These are phyloP conservation scores for Phytophthora gonapodyides DNA, from an alignment of 352 stramenopile species.

Conservation along the genomic window DNA sequence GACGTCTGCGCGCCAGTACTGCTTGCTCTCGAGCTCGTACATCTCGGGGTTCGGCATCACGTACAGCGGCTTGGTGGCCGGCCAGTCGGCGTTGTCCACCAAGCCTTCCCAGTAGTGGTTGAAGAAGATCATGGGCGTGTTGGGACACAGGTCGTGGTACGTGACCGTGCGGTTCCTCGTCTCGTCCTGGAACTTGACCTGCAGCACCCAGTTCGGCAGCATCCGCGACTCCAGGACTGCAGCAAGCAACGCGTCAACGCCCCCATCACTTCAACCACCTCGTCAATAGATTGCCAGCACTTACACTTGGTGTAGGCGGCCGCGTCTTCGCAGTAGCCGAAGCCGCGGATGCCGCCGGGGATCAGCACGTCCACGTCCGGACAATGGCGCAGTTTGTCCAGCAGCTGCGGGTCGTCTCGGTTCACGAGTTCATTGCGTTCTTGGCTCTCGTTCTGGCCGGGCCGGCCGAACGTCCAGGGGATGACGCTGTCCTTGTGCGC, in stretches of 20 bases:
- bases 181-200: slow-evolving; percentile 34
- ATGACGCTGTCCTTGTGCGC: slow-evolving; percentile 42
- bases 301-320: slow-evolving; percentile 62
- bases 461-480: slow-evolving; percentile 32
- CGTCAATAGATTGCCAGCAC: slow-evolving; percentile 4
- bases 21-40: slow-evolving; percentile 46
- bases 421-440: slow-evolving; percentile 26
- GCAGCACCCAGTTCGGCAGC: slow-evolving; percentile 45
- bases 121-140: slow-evolving; percentile 53
- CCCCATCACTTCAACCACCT: no score
- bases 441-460: slow-evolving; percentile 4
- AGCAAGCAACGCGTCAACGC: no score
- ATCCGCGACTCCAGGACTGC: slow-evolving; percentile 46
- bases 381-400: slow-evolving; percentile 52
- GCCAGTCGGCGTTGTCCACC: slow-evolving; percentile 25
- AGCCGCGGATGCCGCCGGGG: slow-evolving; percentile 40
- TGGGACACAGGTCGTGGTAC: slow-evolving; percentile 57
- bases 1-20: slow-evolving; percentile 49
- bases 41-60: slow-evolving; percentile 58
- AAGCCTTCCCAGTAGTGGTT: slow-evolving; percentile 61
- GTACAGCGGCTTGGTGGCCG: slow-evolving; percentile 43
- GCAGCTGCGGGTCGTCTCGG: slow-evolving; percentile 36
- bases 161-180: slow-evolving; percentile 28
- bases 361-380: slow-evolving; percentile 60
- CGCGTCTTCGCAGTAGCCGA: slow-evolving; percentile 72